phyloP scores from a whole-genome alignment of 371 early-diverging fungal species.

The Zopfochytrium polystomum region DNA sequence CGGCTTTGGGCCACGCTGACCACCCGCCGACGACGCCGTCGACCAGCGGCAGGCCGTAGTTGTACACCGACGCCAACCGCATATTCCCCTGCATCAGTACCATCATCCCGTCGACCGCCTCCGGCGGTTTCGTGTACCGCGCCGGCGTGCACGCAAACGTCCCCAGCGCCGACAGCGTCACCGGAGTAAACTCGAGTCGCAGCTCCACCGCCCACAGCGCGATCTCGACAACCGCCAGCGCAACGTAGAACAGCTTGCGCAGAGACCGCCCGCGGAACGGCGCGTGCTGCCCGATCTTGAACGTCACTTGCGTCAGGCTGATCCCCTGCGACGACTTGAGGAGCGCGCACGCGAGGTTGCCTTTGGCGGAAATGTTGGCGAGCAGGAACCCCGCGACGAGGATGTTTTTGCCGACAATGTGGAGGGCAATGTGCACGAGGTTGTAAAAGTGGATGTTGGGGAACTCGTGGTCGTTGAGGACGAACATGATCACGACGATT shows the following conservation, averaged over 20 bases:
- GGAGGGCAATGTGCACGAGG: too few relatives aligned
- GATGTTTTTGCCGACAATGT: too few relatives aligned
- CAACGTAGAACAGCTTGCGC: background rate
- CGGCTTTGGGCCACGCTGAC: slow-evolving; percentile 19
- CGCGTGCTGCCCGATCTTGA: too few relatives aligned
- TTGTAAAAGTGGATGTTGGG: too few relatives aligned
- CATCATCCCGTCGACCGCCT: background rate
- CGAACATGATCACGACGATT: too few relatives aligned
- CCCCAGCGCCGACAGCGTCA: too few relatives aligned
- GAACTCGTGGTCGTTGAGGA: too few relatives aligned
- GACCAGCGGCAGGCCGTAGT: slow-evolving; percentile 21
- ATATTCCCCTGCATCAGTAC: slow-evolving; percentile 15
- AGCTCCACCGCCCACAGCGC: slow-evolving; percentile 8
- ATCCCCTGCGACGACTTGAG: too few relatives aligned
- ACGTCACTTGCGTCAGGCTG: too few relatives aligned
- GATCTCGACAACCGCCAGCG: slow-evolving; percentile 5
- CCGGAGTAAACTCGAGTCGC: background rate
- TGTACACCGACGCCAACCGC: slow-evolving; percentile 3
- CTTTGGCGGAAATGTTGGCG: too few relatives aligned
- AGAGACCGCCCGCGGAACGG: background rate
- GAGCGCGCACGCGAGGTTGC: too few relatives aligned
- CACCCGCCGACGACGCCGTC: slow-evolving; percentile 26
- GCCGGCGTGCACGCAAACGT: slow-evolving; percentile 18
- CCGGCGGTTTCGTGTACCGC: background rate
- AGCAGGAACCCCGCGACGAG: too few relatives aligned